Base-by-base conservation (phyloP, 108 stramenopile species). In the Schizochytrium sp. region DNA sequence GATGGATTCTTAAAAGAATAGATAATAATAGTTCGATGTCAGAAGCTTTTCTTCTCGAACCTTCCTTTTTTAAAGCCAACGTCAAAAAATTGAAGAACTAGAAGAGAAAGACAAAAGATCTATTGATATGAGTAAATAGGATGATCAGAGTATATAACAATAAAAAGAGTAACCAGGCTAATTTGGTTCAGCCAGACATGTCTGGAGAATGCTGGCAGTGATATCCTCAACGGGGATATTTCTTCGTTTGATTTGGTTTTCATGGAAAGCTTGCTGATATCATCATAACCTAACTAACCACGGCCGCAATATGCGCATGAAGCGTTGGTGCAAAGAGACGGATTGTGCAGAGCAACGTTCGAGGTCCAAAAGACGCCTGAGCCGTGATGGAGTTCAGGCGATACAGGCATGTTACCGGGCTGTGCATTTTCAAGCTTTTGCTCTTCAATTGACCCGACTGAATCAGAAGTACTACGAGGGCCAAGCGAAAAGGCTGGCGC, bases 261-360 rank as follows among this genome's bases (percentile, higher is more conserved):
- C 64, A 44, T 38, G 40, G 64, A 44, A 7, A 44, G 64, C 8
- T 10, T 69, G 57, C 57, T 28, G 28, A 17, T 69, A 44, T 69
- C 19, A 69, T 38, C 28, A 15, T 69, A 28, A 28, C 28, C 28
- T 28, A 28, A 28, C 28, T 28, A 28, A 28, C 28, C 28, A 28
- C 64, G 64, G 5, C 8, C 3, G 64, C 64, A 69, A 15, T 69
- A 69, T 7, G 64, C 64, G 64, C 64, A 69, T 15, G 64, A 38
- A 1, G 5, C 44, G 64, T 69, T 69, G 40, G 64, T 69, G 44
- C 64, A 69, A 28, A 44, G 40, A 28, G 64, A 38, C 28, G 64
- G 64, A 38, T 69, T 69, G 64, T 69, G 64, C 64, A 69, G 64
- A 38, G 64, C 28, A 28, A 28, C 28, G 28, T 28, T 28, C 28